Evolutionary conservation across 352 stramenopile species (phyloP).

Genomic region (Phytophthora uliginosa): DNA sequence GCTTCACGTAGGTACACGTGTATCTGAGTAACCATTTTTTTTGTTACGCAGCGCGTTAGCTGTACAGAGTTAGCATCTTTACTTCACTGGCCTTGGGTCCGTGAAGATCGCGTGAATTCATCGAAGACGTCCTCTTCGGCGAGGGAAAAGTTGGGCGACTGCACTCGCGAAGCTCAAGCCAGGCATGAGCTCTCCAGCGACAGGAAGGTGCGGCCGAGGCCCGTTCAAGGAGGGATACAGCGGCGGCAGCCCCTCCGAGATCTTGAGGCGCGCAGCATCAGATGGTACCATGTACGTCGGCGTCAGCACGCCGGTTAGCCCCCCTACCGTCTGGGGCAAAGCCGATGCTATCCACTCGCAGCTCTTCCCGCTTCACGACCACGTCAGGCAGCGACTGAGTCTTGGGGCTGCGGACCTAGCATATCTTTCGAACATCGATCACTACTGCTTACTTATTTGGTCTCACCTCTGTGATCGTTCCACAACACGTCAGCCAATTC

Average conservation of each 20-base stretch:
- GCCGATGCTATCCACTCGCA: neutral
- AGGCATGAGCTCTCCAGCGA: neutral
- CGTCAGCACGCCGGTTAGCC: neutral
- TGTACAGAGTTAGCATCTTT: neutral
- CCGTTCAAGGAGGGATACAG: neutral
- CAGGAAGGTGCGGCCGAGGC: conserved; percentile 4
- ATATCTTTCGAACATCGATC: too few species aligned
- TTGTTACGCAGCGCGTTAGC: neutral
- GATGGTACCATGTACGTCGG: neutral
- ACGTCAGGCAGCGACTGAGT: neutral
- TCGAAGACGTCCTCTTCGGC: neutral
- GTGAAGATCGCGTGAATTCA: neutral
- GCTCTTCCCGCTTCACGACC: conserved; percentile 6
- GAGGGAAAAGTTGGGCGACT: neutral
- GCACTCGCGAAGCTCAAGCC: neutral
- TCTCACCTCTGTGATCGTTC: conserved; percentile 6
- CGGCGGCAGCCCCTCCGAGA: neutral
- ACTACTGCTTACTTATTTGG: neutral
- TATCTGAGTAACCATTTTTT: neutral
- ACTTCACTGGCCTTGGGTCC: neutral
- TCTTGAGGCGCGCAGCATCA: neutral
- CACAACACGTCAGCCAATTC: conserved; percentile 22
- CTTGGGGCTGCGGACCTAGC: neutral
- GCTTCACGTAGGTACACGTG: neutral
- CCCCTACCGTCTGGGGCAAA: neutral